A percentile compares a stretch with the other conserved stretches of the same genome.
These are phyloP conservation scores for Phytophthora ohioensis DNA, from an alignment of 352 stramenopile genomes.

Conservation along the genomic window DNA sequence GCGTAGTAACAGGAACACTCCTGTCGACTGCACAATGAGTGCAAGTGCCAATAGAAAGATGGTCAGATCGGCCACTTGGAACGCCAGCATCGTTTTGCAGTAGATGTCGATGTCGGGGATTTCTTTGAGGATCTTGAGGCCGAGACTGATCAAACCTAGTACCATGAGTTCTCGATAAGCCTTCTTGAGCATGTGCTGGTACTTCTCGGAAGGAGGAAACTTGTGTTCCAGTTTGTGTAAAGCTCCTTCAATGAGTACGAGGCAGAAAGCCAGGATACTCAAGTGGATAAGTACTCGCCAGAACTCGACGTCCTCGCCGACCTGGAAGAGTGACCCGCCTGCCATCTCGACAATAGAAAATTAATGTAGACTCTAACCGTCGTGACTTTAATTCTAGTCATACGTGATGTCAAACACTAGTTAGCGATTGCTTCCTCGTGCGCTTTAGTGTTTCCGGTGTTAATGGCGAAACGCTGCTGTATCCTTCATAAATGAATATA, in stretches of 20 bases:
- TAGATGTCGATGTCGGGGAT: conserved; percentile 41
- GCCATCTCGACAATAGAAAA: conserved; percentile 14
- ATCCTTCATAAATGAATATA: neutral
- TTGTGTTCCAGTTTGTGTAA: conserved; percentile 60
- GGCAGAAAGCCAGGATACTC: conserved; percentile 52
- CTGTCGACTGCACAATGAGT: conserved; percentile 58
- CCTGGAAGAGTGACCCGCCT: conserved; percentile 59
- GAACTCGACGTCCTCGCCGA: conserved; percentile 68
- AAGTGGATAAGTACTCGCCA: conserved; percentile 57
- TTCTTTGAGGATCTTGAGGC: conserved; percentile 63
- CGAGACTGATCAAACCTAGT: conserved; percentile 61
- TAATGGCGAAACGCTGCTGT: neutral
- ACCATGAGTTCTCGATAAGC: conserved; percentile 69
- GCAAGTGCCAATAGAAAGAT: conserved; percentile 62
- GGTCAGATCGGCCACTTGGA: conserved; percentile 64
- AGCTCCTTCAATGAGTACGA: conserved; percentile 59
- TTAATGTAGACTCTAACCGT: no score
- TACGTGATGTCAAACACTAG: no score
- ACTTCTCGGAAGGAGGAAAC: conserved; percentile 60
- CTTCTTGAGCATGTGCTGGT: conserved; percentile 76
- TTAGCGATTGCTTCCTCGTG: no score
- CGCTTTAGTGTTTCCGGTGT: no score
- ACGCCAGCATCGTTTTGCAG: conserved; percentile 51
- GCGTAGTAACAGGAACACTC: conserved; percentile 52
- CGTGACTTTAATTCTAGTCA: no score